phyloP scores from a whole-genome alignment of 179 eudicot genomes.

The Beta lomatogona region DNA sequence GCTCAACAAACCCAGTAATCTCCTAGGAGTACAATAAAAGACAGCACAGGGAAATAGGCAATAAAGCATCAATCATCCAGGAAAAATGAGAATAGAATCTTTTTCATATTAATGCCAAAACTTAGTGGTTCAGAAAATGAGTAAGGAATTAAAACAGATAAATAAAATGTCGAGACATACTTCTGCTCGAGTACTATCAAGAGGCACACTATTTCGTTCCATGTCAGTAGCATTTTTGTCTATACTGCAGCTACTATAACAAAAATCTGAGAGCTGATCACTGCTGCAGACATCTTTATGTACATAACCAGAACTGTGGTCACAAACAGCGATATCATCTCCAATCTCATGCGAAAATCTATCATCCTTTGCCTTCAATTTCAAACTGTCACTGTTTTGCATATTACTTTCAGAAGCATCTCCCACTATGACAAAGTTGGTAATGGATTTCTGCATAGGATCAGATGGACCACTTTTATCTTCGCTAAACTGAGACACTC shows the following conservation, averaged over 20 bases:
- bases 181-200: conserved; percentile 27
- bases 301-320: conserved; percentile 27
- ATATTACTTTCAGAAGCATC: conserved; percentile 38
- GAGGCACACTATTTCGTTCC: conserved; percentile 16
- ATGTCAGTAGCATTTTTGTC: conserved; percentile 21
- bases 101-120: neutral
- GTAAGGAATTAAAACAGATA: neutral
- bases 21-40: conserved; percentile 22
- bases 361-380: conserved; percentile 39
- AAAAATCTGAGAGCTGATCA: conserved; percentile 37
- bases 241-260: conserved; percentile 26
- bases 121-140: neutral
- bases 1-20: conserved; percentile 16
- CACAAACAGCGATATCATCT: conserved; percentile 35
- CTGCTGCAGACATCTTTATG: conserved; percentile 34
- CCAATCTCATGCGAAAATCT: conserved; percentile 17
- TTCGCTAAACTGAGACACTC: conserved; percentile 83
- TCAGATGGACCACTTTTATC: conserved; percentile 60
- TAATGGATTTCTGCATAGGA: conserved; percentile 85
- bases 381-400: conserved; percentile 28
- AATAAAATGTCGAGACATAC: conserved; percentile 28
- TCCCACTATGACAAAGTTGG: conserved; percentile 55
- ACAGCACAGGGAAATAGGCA: neutral
- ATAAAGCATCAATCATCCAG: conserved; percentile 9
- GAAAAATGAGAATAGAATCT: neutral